Evolutionary conservation across 2,329 filamentous ascomycete genomes (phyloP).

Genomic region (Penicillium aurantiogriseum): DNA sequence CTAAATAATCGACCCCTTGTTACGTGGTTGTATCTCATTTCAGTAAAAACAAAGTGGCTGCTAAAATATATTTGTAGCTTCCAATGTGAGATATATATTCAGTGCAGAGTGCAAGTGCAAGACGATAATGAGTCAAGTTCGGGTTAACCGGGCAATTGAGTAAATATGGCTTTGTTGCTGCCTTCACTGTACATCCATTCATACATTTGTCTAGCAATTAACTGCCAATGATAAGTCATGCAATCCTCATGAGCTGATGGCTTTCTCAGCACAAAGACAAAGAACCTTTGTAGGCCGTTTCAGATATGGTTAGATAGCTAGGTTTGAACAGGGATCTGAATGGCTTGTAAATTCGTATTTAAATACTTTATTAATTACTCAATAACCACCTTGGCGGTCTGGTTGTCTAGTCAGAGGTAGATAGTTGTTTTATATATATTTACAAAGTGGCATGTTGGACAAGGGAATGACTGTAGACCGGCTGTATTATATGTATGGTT

Average conservation of each 20-base stretch:
- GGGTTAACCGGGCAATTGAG: neutral
- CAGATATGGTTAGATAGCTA: neutral
- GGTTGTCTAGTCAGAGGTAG: neutral
- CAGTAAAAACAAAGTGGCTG: fast-evolving
- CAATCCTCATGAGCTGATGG: neutral
- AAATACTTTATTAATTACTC: neutral
- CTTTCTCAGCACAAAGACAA: neutral
- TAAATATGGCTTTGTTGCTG: neutral
- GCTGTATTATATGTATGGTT: neutral
- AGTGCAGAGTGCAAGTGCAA: too few relatives aligned
- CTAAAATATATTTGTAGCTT: neutral
- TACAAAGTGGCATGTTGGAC: neutral
- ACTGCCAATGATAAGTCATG: neutral
- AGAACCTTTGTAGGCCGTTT: neutral
- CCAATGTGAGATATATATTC: too few relatives aligned
- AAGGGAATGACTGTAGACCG: neutral
- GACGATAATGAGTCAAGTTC: too few relatives aligned
- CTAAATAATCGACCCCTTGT: neutral
- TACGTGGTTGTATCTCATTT: neutral
- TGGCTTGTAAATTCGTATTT: neutral
- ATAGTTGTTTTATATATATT: neutral
- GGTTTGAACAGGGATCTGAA: neutral
- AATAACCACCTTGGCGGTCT: neutral
- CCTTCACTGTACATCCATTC: neutral
- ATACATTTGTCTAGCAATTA: neutral